Conservation (phyloP, 1,139 yeast genomes). For the Zygosaccharomyces pseudobailii region DNA sequence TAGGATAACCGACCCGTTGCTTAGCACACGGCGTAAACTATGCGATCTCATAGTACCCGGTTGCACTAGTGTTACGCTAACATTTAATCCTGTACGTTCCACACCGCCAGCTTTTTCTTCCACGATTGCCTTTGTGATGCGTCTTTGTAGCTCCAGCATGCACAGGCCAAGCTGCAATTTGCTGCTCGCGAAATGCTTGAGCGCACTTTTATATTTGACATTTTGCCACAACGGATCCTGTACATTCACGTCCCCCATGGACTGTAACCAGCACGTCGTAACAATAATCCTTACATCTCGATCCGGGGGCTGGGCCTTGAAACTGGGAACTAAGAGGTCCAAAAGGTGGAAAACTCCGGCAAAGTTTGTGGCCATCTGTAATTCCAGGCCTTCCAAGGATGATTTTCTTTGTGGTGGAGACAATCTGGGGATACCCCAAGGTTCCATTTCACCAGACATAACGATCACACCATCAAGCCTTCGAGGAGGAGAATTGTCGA, state of each 20-base stretch:
- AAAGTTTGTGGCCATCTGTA: constrained; percentile 79
- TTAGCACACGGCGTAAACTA: constrained; percentile 69
- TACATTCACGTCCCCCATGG: constrained; percentile 60
- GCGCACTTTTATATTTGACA: constrained; percentile 60
- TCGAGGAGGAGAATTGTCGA: constrained; percentile 86
- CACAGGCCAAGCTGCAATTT: constrained; percentile 71
- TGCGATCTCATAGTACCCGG: constrained; percentile 92
- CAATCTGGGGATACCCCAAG: constrained; percentile 41
- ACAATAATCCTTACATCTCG: constrained; percentile 81
- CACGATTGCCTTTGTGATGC: constrained; percentile 41
- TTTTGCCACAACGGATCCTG: constrained; percentile 64
- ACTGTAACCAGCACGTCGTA: constrained; percentile 71
- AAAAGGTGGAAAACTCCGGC: constrained; percentile 75
- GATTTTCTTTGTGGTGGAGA: constrained; percentile 43
- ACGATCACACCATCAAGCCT: constrained; percentile 84
- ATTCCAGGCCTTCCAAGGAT: constrained; percentile 77
- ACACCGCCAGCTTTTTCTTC: constrained; percentile 39
- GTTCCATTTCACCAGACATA: constrained; percentile 79
- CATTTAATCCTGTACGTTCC: constrained; percentile 66
- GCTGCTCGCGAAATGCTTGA: constrained; percentile 76
- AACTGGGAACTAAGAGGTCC: constrained; percentile 71
- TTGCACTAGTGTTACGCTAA: constrained; percentile 71
- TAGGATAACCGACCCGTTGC: constrained; percentile 74
- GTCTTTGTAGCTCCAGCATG: constrained; percentile 69
- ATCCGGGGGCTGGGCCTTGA: constrained; percentile 87